Conservation (phyloP, 1,284 basidiomycete species). For the Wallemia hederae region DNA sequence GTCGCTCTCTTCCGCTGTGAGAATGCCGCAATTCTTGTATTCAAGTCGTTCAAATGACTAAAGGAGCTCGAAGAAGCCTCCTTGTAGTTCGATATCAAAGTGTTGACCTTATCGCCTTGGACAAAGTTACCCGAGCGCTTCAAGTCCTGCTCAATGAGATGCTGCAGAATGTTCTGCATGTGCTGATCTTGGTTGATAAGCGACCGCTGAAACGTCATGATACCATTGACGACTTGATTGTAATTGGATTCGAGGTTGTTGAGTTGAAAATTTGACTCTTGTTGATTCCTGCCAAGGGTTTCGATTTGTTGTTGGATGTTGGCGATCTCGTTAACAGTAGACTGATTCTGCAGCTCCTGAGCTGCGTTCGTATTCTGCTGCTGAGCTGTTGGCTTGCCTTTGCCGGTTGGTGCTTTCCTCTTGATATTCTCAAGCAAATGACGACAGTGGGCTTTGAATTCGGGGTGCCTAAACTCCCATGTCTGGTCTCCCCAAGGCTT, state of each 20-base stretch:
- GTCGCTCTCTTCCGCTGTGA: slow-evolving; percentile 1
- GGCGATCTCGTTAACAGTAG: slow-evolving; percentile 11
- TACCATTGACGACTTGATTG: slow-evolving; percentile 44
- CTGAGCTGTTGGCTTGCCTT: slow-evolving; percentile 23
- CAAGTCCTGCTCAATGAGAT: slow-evolving; percentile 24
- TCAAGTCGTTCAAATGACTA: not conserved
- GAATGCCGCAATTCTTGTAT: not conserved
- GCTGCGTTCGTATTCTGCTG: slow-evolving; percentile 1
- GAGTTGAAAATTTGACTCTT: slow-evolving; percentile 31
- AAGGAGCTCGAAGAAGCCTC: not conserved
- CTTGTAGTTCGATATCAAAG: not conserved
- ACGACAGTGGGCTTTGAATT: slow-evolving; percentile 61
- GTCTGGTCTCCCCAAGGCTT: slow-evolving; percentile 48
- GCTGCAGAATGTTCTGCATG: slow-evolving; percentile 52
- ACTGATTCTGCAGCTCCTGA: slow-evolving; percentile 4
- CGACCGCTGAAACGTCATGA: slow-evolving; percentile 52
- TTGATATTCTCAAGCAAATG: slow-evolving; percentile 78
- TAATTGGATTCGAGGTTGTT: slow-evolving; percentile 40
- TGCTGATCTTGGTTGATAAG: slow-evolving; percentile 60
- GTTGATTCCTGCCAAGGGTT: slow-evolving; percentile 23
- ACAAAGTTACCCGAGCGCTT: not conserved
- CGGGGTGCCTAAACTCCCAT: slow-evolving; percentile 89
- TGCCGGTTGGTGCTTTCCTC: slow-evolving; percentile 46
- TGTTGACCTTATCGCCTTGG: not conserved
- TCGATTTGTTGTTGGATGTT: slow-evolving; percentile 26